These are phyloP conservation scores for Arachnomyces sp. DNA, from an alignment of 2,329 filamentous ascomycete genomes.

Conservation along the genomic window DNA sequence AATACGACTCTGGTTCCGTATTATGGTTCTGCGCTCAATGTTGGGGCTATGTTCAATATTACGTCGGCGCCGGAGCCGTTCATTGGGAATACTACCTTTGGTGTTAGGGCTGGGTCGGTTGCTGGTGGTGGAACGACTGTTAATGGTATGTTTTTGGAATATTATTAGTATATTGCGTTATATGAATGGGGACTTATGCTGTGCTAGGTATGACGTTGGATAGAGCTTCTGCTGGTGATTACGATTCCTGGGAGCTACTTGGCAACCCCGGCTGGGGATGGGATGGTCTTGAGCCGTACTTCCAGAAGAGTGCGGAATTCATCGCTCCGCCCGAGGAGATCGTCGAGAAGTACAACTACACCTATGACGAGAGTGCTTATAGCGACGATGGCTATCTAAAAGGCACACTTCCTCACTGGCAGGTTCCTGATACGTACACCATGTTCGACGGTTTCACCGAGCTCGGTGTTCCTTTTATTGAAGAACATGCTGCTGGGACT, in stretches of 20 bases:
- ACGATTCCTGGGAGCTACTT: conserved; percentile 35
- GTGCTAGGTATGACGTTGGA: conserved; percentile 10
- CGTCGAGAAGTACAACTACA: conserved; percentile 29
- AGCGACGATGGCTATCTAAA: conserved; percentile 43
- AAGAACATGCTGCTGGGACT: conserved; percentile 2
- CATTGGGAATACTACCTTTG: conserved; percentile 18
- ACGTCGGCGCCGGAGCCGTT: conserved; percentile 23
- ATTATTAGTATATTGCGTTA: not conserved
- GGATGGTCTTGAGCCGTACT: conserved; percentile 38
- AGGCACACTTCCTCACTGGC: conserved; percentile 37
- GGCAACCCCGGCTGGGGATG: conserved; percentile 37
- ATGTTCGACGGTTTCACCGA: conserved; percentile 10
- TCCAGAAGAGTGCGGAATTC: conserved; percentile 38
- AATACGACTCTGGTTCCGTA: conserved; percentile 10
- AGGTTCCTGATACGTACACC: conserved; percentile 10
- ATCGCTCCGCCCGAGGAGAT: conserved; percentile 31
- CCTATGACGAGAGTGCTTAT: conserved; percentile 33
- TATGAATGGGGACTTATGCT: not conserved
- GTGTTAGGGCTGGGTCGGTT: conserved; percentile 25
- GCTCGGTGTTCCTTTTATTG: conserved; percentile 1
- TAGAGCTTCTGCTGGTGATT: conserved; percentile 23
- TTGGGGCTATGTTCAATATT: conserved; percentile 22
- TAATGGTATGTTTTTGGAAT: conserved; percentile 29
- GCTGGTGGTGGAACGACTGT: conserved; percentile 37
- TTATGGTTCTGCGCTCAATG: conserved; percentile 11